Evolutionary conservation across 352 stramenopile species (phyloP), one percentile per base, ranked within the genome.

Genomic region (Achlya hypogyna): DNA sequence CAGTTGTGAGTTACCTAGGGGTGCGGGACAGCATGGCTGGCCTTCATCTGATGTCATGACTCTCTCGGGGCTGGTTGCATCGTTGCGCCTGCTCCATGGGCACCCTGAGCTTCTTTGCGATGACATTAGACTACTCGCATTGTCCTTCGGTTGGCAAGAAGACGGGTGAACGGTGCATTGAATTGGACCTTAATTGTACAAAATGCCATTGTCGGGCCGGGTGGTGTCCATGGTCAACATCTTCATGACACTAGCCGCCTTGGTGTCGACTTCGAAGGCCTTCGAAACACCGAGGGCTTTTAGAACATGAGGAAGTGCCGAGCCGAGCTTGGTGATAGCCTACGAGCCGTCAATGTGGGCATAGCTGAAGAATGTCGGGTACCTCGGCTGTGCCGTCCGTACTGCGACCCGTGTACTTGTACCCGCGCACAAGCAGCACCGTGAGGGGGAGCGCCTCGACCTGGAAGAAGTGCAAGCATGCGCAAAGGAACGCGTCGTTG

Each of bases 381-480:
- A 67, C 60, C 60, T 67, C 60, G 42, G 60, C 31, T 5, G 60
- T 59, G 35, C 60, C 60, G 32, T 67, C 60, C 14, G 18, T 28
- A 20, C 4, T 14, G 18, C 22, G 28, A 9, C 25, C 31, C 22
- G 40, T 38, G 43, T 43, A 67, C 32, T 67, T 67, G 60, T 67
- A 67, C 8, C 60, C 60, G 29, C 60, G 60, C 6, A 67, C 60
- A 16, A 67, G 5, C 14, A 67, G 12, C 20, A 67, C 22, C 4
- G 60, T 67, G 18, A 52, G 22, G 20, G 38, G 23, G 18, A 67
- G 47, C 20, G 40, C n/a, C 27, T 67, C 60, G 18, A 67, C 60
- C 23, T 67, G 60, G 34, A 67, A 53, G 43, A 67, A 67, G 22
- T 67, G 60, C 51, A 67, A 53, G n/a, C 42, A 53, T 3, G 60